Conservation (phyloP, 768 basidiomycete genomes). For the Auriscalpium vulgare region DNA sequence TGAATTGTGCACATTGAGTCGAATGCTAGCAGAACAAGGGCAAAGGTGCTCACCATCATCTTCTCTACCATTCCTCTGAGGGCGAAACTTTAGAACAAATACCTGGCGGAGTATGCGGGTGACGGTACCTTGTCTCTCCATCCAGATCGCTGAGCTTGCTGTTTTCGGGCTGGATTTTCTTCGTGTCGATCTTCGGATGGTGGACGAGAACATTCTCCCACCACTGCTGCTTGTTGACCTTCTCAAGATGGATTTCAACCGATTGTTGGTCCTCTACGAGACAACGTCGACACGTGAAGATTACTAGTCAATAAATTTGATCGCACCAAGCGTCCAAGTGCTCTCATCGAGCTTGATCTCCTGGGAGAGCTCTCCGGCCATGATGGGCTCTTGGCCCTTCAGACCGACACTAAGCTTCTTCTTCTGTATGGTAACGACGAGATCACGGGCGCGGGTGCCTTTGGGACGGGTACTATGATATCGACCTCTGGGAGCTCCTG, state of each 20-base stretch:
- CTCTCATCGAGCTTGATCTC: slow-evolving; percentile 96
- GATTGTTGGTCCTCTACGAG: slow-evolving; percentile 66
- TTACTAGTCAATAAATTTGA: slow-evolving; percentile 8
- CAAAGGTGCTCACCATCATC: slow-evolving; percentile 82
- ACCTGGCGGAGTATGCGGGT: background rate
- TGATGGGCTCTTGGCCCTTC: slow-evolving; percentile 78
- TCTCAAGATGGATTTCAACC: slow-evolving; percentile 76
- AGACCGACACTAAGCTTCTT: slow-evolving; percentile 76
- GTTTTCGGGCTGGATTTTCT: slow-evolving; percentile 90
- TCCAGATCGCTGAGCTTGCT: slow-evolving; percentile 96
- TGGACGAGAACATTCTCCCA: slow-evolving; percentile 96
- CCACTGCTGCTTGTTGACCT: slow-evolving; percentile 85
- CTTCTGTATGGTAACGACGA: slow-evolving; percentile 69
- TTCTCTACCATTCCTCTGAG: slow-evolving; percentile 95
- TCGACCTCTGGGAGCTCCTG: slow-evolving; percentile 88
- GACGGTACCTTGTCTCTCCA: slow-evolving; percentile 75
- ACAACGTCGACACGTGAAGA: background rate
- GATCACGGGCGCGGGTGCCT: slow-evolving; percentile 76
- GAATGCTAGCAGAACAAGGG: slow-evolving; percentile 1
- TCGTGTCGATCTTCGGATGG: slow-evolving; percentile 94
- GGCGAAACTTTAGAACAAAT: background rate
- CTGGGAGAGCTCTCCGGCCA: slow-evolving; percentile 86
- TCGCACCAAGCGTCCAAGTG: slow-evolving; percentile 88
- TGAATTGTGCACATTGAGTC: slow-evolving; percentile 17
- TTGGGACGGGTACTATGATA: slow-evolving; percentile 77